phyloP scores from a whole-genome alignment of 2,329 filamentous ascomycete species.

The Chrysosporium keratinophilum region DNA sequence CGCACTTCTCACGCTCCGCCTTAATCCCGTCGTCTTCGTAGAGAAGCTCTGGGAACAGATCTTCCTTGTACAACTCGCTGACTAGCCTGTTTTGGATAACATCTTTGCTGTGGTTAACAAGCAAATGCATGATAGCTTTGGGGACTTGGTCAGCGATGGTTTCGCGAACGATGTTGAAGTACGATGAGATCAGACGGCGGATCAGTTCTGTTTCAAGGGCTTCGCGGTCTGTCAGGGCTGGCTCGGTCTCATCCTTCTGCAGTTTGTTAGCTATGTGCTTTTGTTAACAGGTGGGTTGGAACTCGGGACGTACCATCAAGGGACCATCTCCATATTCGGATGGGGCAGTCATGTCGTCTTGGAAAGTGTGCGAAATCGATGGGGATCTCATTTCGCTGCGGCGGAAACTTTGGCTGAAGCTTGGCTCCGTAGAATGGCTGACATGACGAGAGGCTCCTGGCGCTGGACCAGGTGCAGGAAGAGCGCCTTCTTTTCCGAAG shows the following conservation, averaged over 20 bases:
- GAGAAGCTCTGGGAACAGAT: conserved; percentile 79
- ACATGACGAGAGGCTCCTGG: conserved; percentile 53
- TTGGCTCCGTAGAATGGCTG: conserved; percentile 68
- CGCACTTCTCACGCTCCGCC: conserved; percentile 96
- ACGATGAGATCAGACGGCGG: conserved; percentile 88
- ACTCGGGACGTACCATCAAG: conserved; percentile 37
- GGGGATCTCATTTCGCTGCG: conserved; percentile 45
- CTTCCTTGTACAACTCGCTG: conserved; percentile 87
- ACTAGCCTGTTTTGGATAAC: conserved; percentile 95
- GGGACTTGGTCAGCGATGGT: conserved; percentile 98
- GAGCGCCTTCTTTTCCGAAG: conserved; percentile 82
- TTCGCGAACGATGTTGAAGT: conserved; percentile 98
- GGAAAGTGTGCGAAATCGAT: conserved; percentile 40
- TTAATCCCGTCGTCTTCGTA: conserved; percentile 98
- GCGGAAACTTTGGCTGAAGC: conserved; percentile 72
- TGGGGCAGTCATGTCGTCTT: conserved; percentile 32
- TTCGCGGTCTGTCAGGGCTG: conserved; percentile 87
- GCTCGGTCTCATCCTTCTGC: conserved; percentile 51
- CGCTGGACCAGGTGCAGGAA: conserved; percentile 38
- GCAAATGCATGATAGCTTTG: conserved; percentile 96
- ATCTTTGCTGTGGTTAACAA: conserved; percentile 97
- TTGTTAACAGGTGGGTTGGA: conserved; percentile 9
- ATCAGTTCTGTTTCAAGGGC: conserved; percentile 97
- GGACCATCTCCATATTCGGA: conserved; percentile 33
- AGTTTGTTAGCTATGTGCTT: conserved; percentile 2